Base-by-base conservation (phyloP, 176 grass and related monocot genomes). In the Oryza nivara region DNA sequence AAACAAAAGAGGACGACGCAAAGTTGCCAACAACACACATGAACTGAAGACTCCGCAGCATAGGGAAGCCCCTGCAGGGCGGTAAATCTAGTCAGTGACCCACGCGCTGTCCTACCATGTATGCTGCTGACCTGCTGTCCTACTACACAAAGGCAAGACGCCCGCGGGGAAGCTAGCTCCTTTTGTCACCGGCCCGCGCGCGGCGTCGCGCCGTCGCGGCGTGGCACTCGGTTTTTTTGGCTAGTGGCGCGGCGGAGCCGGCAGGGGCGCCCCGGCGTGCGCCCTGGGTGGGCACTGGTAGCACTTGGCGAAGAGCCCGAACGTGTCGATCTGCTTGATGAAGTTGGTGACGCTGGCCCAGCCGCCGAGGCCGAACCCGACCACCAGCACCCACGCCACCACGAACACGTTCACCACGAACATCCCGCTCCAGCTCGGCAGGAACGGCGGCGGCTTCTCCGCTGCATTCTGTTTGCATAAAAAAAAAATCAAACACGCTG, bases 261-360 rank as follows among this genome's bases (percentile, higher is more conserved):
- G 75, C 34, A 47, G 4, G 8, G 86, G 73, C 41, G 49, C 8
- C 13, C 72, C 85, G 9, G 66, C 28, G 70, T 84, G 82, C 22
- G 52, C 7, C 82, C 41, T 89, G 0, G 88, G 69, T 0, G 88
- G 88, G 48, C 92, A 94, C 51, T 94, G 92, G 77, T 92, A 94
- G 87, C 92, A 94, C 70, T 85, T 94, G 52, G 92, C 89, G 84
- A 94, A 94, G 84, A 94, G 89, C 2, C 92, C 92, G 73, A 94
- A 94, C 9, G 92, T 94, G 87, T 94, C 81, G 72, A 94, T 81
- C 87, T 94, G 92, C 78, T 41, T 89, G 80, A 94, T 19, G 84
- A 94, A 94, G 82, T 94, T 94, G 89, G 84, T 17, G 11, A 91
- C 68, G 89, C 92, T 94, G 9, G 92, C 92, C 92, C 92, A 94